Base-by-base conservation (phyloP, 2,329 filamentous ascomycete species). In the Cordyceps militaris region DNA sequence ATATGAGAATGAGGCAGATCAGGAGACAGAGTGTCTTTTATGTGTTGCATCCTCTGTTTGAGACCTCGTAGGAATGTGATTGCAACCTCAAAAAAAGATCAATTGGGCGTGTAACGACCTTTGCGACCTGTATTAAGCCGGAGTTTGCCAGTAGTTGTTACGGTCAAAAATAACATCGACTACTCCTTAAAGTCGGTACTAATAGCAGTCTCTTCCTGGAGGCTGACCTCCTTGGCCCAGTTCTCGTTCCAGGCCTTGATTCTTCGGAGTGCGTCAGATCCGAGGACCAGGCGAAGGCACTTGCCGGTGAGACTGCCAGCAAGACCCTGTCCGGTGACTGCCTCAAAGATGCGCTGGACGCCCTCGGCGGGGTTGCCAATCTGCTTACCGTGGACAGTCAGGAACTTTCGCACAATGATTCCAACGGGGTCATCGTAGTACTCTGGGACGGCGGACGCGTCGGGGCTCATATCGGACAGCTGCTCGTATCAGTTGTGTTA, bases 331-430 rank as follows among this genome's bases (percentile, higher is more conserved):
- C 80, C 73, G 6, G 78, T 69, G 3, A 77, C 78, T 21, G 82
- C 65, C 59, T 82, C 76, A 62, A 80, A 81, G 67, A 81, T 79
- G 1, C 72, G 74, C 49, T 72, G 63, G 32, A 59, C 49, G 4
- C 68, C 73, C 57, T 66, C 66, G 16, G 64, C 66, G 3, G 74
- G 74, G 59, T 78, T 71, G 3, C 75, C 73, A 0, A 66, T 65
- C 60, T 76, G 73, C 44, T 68, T 70, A 7, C 70, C 66, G 30
- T 70, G 61, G 7, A 64, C 59, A 2, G 57, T 63, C 4, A 62
- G 61, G 36, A 72, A 64, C 23, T 62, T 65, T 1, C 64, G 59
- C 5, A 67, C 58, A 6, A 63, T 62, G 9, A 61, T 63, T 1
- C 68, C 65, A 0, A 64, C 61, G 2, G 65, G 67, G 21, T 63